Evolutionary conservation across 768 basidiomycete genomes (phyloP).

Genomic region (Fomitopsis pulvina): DNA sequence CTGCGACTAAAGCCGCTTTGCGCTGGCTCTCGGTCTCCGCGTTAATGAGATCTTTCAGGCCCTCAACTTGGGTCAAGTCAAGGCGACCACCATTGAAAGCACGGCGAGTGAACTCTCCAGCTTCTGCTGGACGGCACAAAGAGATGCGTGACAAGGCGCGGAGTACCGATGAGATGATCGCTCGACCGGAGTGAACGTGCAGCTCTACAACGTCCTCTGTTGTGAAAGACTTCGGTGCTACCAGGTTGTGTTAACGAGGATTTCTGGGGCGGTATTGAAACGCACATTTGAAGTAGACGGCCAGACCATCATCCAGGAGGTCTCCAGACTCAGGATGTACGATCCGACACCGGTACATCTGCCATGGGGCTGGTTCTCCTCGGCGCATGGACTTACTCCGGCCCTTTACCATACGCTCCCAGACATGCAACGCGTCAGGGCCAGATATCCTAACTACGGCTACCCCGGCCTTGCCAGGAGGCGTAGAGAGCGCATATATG

Average conservation of each 20-base stretch:
- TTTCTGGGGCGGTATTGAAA: neutral
- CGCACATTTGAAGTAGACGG: slow-evolving; percentile 76
- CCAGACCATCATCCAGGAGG: slow-evolving; percentile 71
- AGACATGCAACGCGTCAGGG: slow-evolving; percentile 58
- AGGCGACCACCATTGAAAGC: slow-evolving; percentile 77
- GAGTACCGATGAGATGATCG: slow-evolving; percentile 69
- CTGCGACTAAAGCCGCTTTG: slow-evolving; percentile 60
- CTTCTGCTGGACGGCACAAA: slow-evolving; percentile 69
- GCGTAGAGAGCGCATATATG: slow-evolving; percentile 85
- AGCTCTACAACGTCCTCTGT: slow-evolving; percentile 78
- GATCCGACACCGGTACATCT: slow-evolving; percentile 63
- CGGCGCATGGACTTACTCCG: neutral
- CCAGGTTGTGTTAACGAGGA: neutral
- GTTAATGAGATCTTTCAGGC: slow-evolving; percentile 78
- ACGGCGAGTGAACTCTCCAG: slow-evolving; percentile 85
- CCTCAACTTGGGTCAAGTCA: slow-evolving; percentile 87
- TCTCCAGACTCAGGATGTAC: slow-evolving; percentile 56
- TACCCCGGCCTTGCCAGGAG: slow-evolving; percentile 79
- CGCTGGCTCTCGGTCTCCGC: slow-evolving; percentile 85
- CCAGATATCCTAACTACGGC: slow-evolving; percentile 82
- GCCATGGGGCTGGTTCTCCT: slow-evolving; percentile 48
- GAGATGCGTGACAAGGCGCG: slow-evolving; percentile 53
- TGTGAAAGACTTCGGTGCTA: slow-evolving; percentile 79
- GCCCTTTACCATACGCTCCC: slow-evolving; percentile 47
- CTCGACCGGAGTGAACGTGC: slow-evolving; percentile 83